Base-by-base conservation (phyloP, 2,329 filamentous ascomycete genomes). In the Periconia macrospinosa region DNA sequence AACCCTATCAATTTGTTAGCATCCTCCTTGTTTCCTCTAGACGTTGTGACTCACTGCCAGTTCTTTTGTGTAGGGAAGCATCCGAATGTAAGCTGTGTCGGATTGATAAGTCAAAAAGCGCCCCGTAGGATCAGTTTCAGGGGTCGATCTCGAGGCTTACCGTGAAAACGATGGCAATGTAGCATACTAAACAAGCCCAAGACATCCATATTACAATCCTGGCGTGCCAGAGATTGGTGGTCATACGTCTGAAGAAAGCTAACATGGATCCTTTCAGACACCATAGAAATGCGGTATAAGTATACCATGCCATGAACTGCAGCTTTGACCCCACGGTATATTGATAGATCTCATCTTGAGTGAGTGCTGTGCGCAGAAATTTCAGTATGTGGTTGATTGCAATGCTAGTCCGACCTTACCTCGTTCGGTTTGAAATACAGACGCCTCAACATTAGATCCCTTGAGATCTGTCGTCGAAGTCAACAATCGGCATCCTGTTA, bases 281-380 rank as follows among this genome's bases (percentile, higher is more conserved):
- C 73, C 73, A 23, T 48, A 23, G n/a, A 41, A 40, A 65, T 0
- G 68, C 65, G 0, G 73, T 71, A 41, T 77, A 77, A 45, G 57
- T 7, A 41, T 55, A 49, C 41, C 45, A 53, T 11, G 50, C 50
- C 6, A 40, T 40, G 20, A 49, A 18, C 18, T 49, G 55, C 30
- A 33, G 30, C 30, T 33, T 33, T 8, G 30, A 33, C 7, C 30
- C 30, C 7, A 33, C 30, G 13, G 30, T 33, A 33, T 33, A 33
- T 33, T 33, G 30, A 33, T 33, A 13, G 30, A 33, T 33, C 30
- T 33, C 30, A 8, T 33, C 30, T 7, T 33, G 7, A 7, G 30
- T 33, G 30, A 33, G 30, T 33, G 7, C 30, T 33, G 30, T 7
- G 13, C 8, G 30, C 7, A 33, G 13, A 8, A 33, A 33, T 33